Evolutionary conservation across 495 filamentous ascomycete genomes (phyloP), one percentile per base, ranked within the genome.

Genomic region (Tirmania nivea): DNA sequence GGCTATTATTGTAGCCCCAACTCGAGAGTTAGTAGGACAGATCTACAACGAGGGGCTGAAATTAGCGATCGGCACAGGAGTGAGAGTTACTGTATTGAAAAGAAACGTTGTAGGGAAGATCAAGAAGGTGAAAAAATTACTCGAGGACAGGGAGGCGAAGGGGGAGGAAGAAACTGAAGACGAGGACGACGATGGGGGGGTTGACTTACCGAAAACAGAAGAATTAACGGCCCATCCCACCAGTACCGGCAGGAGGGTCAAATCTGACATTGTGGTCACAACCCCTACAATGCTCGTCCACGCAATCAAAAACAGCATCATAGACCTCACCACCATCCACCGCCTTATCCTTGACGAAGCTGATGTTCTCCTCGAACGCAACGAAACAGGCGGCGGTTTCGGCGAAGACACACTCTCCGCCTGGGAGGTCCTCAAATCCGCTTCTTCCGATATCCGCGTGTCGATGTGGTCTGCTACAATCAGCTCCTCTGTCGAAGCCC

Each of bases 391-490:
- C 8, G 17, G 39, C 39, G 39, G 93, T 11, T 96, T 97, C 69
- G 75, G 83, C 34, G 80, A 88, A 25, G 92, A 97, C 61, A 96
- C 87, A 0, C 69, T 94, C 20, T 75, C 73, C 35, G 84, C 95
- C 59, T 96, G 89, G 90, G 71, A 75, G 19, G 72, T 50, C 8
- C 52, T 64, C 12, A 45, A 81, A 16, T 87, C 84, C 66, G 74
- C 72, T 8, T 74, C 79, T 56, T 70, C 77, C 2, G 65, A 71
- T 17, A 71, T 96, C 10, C 73, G 79, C 7, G 75, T 85, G 2
- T 81, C 79, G 49, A 76, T 93, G 51, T 99, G 88, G 84, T 95
- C 88, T 17, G 90, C 92, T 9, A 97, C 90, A 3, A 96, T 97
- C 80, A 84, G 81, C 16, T 94, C 90, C 16, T 86, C 80, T 59